Evolutionary conservation across 768 basidiomycete species (phyloP), one percentile per base, ranked within the genome.

Genomic region (Aureoboletus auriporus): DNA sequence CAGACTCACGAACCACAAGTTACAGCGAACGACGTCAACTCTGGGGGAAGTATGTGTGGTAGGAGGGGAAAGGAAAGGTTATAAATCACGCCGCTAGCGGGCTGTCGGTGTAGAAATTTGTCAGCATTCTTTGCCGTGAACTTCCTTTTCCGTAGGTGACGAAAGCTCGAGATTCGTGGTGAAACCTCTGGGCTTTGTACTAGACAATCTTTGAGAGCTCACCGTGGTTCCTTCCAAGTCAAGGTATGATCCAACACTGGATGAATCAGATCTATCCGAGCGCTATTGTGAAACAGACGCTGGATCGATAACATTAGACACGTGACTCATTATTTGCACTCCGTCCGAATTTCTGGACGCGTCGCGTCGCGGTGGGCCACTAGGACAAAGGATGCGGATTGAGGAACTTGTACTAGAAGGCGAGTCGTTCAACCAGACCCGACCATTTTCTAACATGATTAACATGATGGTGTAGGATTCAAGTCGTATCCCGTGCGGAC

Each of bases 401-500:
- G 91, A 95, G 64, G 95, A 98, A 62, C 83, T 98, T 26, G 86
- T 98, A 49, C 78, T 98, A 45, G 95, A 98, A 68, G 93, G 91
- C 81, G 58, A 30, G 66, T 49, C 27, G 37, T 13, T 28, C 34
- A 5, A 16, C 13, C 1, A 6, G 11, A 11, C 8, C 1, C 1
- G 36, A 13, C 20, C 41, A n/a, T 16, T 42, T n/a, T 27, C 50
- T 57, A 16, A 56, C 33, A 3, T 14, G 20, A 23, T 12, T 57
- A 16, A 56, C 33, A 3, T 14, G 20, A 23, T 12, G 3, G 29
- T 39, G 9, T 55, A 91, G 93, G 95, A 40, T 99, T 98, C 78
- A 98, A 99, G 67, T 95, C 93, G 2, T 97, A 98, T 65, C 94
- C 95, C 9, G 93, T 94, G 27, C 81, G 95, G 42, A 97, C 96